Conservation (phyloP, 2,329 filamentous ascomycete genomes). For the Alternaria conjuncta region DNA sequence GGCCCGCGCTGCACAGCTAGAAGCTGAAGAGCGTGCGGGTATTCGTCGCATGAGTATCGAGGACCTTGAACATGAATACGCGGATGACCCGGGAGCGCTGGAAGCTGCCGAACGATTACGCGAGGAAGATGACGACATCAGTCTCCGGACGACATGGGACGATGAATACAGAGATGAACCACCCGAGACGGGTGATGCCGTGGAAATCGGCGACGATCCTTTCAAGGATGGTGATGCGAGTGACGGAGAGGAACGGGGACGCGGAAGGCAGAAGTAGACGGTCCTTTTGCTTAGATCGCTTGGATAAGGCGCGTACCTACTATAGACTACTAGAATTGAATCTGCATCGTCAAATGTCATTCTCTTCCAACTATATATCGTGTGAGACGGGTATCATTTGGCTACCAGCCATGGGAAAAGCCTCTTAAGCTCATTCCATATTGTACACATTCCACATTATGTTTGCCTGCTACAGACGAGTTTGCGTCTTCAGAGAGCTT, state of each 20-base stretch:
- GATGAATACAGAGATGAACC: constrained; percentile 53
- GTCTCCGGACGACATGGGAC: constrained; percentile 57
- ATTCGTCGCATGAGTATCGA: constrained; percentile 40
- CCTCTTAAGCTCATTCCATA: not conserved
- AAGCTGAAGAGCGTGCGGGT: constrained; percentile 54
- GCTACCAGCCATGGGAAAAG: not conserved
- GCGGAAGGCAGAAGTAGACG: constrained; percentile 7
- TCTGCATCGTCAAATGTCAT: not conserved
- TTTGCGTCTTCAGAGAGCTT: not conserved
- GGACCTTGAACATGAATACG: constrained; percentile 49
- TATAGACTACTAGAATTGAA: not conserved
- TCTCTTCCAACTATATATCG: not conserved
- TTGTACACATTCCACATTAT: not conserved
- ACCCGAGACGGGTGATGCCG: constrained; percentile 50
- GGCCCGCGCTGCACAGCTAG: constrained; percentile 56
- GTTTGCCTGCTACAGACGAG: not conserved
- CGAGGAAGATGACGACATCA: constrained; percentile 61
- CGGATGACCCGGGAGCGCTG: constrained; percentile 54
- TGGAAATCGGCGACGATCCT: constrained; percentile 50
- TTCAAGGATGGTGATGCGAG: constrained; percentile 52
- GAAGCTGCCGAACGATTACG: constrained; percentile 48
- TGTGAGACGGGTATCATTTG: not conserved
- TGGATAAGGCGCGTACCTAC: not conserved
- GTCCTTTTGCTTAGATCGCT: not conserved
- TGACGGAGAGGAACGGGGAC: constrained; percentile 28